Evolutionary conservation across 2,329 filamentous ascomycete species (phyloP).

Genomic region (Nigrospora oryzae): DNA sequence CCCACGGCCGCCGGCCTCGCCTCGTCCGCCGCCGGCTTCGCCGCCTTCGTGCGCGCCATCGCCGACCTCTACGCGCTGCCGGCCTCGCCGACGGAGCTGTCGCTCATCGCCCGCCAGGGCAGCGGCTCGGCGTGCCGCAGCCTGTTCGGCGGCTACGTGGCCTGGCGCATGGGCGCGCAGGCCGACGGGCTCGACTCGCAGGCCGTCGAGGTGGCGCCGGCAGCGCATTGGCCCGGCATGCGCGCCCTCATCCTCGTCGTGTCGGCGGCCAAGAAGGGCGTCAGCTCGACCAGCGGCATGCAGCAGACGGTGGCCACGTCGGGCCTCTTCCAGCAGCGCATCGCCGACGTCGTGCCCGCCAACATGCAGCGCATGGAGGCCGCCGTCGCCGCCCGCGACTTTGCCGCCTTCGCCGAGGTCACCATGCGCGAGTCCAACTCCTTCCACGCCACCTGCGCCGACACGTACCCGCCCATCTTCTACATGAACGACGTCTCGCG

Average conservation of each 20-base stretch:
- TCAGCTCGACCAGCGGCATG: constrained; percentile 90
- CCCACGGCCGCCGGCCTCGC: constrained; percentile 89
- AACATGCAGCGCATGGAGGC: constrained; percentile 81
- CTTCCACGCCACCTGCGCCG: constrained; percentile 91
- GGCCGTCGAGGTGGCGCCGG: constrained; percentile 81
- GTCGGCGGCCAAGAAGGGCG: constrained; percentile 90
- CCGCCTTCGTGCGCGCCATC: constrained; percentile 71
- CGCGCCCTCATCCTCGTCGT: constrained; percentile 85
- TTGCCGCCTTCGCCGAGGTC: constrained; percentile 76
- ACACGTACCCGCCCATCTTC: constrained; percentile 95
- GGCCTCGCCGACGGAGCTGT: constrained; percentile 73
- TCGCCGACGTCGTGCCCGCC: constrained; percentile 67
- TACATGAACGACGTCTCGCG: constrained; percentile 94
- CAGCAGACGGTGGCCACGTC: constrained; percentile 92
- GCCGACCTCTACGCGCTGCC: constrained; percentile 86
- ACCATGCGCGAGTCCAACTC: constrained; percentile 97
- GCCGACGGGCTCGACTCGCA: constrained; percentile 78
- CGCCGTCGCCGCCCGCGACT: constrained; percentile 71
- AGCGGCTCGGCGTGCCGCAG: constrained; percentile 91
- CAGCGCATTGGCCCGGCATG: constrained; percentile 93
- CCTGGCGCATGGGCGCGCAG: constrained; percentile 74
- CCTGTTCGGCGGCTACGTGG: constrained; percentile 91
- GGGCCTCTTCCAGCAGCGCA: constrained; percentile 73
- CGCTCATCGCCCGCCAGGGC: constrained; percentile 83
- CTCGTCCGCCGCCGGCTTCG: constrained; percentile 62